Percentiles rank a stretch among this genome's conserved stretches.
phyloP scores from a whole-genome alignment of 2,329 filamentous ascomycete genomes.

The Leptosphaerulina australis region DNA sequence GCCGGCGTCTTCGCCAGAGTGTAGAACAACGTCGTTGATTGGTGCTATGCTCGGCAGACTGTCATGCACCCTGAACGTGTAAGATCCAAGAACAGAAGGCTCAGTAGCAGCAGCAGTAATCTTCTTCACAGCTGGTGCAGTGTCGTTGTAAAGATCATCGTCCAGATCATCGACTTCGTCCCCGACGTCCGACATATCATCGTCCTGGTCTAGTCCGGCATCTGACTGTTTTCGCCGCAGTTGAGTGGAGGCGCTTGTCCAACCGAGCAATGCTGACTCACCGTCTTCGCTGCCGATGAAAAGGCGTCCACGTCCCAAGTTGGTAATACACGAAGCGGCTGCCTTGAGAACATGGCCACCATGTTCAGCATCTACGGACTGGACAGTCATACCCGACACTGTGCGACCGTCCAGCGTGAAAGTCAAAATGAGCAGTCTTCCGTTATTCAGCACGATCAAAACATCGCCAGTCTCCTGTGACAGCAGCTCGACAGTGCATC shows the following conservation, averaged over 20 bases:
- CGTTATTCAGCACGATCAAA: slow-evolving; percentile 78
- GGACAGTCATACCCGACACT: slow-evolving; percentile 83
- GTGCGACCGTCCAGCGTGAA: slow-evolving; percentile 91
- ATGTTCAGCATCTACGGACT: slow-evolving; percentile 65
- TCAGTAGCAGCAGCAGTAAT: slow-evolving; percentile 45
- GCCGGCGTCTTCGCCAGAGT: slow-evolving; percentile 46
- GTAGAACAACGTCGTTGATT: slow-evolving; percentile 75
- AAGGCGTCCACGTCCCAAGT: slow-evolving; percentile 69
- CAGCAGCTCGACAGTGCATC: slow-evolving; percentile 76
- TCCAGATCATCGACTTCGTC: slow-evolving; percentile 63
- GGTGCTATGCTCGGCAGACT: slow-evolving; percentile 77
- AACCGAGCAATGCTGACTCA: slow-evolving; percentile 82
- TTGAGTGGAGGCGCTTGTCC: slow-evolving; percentile 68
- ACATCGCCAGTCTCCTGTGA: slow-evolving; percentile 80
- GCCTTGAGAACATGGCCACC: slow-evolving; percentile 68
- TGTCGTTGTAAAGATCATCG: slow-evolving; percentile 68
- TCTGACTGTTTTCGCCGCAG: slow-evolving; percentile 66
- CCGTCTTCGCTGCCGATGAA: slow-evolving; percentile 87
- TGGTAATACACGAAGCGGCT: slow-evolving; percentile 71
- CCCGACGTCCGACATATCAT: slow-evolving; percentile 55
- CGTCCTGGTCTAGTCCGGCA: slow-evolving; percentile 61
- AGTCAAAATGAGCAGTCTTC: slow-evolving; percentile 73
- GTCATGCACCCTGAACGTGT: slow-evolving; percentile 79
- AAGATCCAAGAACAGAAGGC: slow-evolving; percentile 63
- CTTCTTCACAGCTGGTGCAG: slow-evolving; percentile 53